A percentile compares a stretch with the other conserved stretches of the same genome.
phyloP scores from a whole-genome alignment of 768 basidiomycete genomes.

The Tylopilus balloui region DNA sequence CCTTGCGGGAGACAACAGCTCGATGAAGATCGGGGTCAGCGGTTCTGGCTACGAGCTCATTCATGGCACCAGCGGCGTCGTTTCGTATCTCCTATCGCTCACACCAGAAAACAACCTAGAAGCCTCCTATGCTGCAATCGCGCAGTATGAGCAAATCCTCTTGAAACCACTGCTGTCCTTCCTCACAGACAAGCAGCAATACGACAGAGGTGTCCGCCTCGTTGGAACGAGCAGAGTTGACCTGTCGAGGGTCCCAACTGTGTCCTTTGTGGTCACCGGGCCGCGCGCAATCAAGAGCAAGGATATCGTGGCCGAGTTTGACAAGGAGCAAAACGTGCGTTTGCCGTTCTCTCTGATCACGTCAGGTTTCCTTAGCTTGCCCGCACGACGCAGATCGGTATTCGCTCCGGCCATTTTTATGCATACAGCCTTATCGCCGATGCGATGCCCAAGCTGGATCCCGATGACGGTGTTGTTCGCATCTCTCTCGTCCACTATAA shows the following conservation, averaged over 20 bases:
- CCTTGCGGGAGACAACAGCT: constrained; percentile 40
- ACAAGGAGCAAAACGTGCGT: constrained; percentile 59
- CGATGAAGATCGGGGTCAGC: constrained; percentile 68
- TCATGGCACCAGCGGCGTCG: constrained; percentile 54
- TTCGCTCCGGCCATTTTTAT: constrained; percentile 77
- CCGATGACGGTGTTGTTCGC: constrained; percentile 64
- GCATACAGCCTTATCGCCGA: constrained; percentile 58
- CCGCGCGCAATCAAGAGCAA: constrained; percentile 52
- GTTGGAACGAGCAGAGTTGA: constrained; percentile 54
- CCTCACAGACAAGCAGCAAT: constrained; percentile 46
- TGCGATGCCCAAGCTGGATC: constrained; percentile 52
- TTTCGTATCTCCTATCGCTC: constrained; percentile 61
- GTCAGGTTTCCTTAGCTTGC: neutral
- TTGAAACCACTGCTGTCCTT: constrained; percentile 51
- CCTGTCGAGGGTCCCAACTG: constrained; percentile 54
- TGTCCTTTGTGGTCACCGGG: constrained; percentile 67
- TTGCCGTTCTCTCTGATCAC: neutral
- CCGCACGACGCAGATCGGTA: constrained; percentile 51
- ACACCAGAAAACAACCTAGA: constrained; percentile 44
- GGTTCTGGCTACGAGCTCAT: constrained; percentile 73
- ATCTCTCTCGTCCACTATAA: constrained; percentile 80
- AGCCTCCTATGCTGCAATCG: constrained; percentile 54
- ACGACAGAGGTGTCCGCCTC: constrained; percentile 57
- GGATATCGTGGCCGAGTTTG: constrained; percentile 62
- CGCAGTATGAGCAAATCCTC: constrained; percentile 56